Conservation (phyloP, 2,329 filamentous ascomycete species). For the Fusarium sp. region DNA sequence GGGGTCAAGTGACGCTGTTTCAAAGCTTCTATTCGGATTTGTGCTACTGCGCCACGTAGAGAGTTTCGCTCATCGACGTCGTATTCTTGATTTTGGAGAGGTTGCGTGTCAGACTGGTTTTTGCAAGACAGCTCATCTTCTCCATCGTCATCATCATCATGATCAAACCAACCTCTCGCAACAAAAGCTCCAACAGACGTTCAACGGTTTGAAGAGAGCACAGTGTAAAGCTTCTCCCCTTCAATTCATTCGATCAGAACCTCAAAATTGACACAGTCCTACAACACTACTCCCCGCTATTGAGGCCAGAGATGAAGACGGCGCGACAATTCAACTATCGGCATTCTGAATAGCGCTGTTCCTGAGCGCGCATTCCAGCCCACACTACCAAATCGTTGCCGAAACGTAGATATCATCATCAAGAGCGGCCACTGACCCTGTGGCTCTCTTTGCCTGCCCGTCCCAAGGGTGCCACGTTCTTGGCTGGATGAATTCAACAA, state of each 20-base stretch:
- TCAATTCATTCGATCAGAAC: not conserved
- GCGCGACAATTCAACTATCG: not conserved
- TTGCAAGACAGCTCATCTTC: slow-evolving; percentile 13
- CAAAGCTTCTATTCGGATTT: slow-evolving; percentile 1
- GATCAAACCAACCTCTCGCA: not conserved
- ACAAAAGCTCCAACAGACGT: not conserved
- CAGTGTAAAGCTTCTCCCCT: slow-evolving; percentile 22
- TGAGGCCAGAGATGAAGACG: not conserved
- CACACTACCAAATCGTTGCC: not conserved
- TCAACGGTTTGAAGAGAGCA: not conserved
- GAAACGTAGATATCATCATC: not conserved
- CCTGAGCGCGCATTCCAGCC: slow-evolving; percentile 25
- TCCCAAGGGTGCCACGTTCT: slow-evolving; percentile 31
- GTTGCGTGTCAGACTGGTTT: slow-evolving; percentile 21
- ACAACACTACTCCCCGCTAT: slow-evolving; percentile 7
- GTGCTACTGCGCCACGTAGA: not conserved
- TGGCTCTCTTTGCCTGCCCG: slow-evolving; percentile 19
- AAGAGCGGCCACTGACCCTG: slow-evolving; percentile 16
- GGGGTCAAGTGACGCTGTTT: slow-evolving; percentile 20
- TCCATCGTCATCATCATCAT: slow-evolving; percentile 2
- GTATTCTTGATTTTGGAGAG: slow-evolving; percentile 9
- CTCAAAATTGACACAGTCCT: slow-evolving; percentile 10
- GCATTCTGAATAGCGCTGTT: slow-evolving; percentile 8
- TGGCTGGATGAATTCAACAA: slow-evolving; percentile 30
- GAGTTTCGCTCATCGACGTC: slow-evolving; percentile 11